A percentile compares a stretch with the other conserved stretches of the same genome.
These are phyloP conservation scores for Isoetes engelmannii DNA, from an alignment of 83 land plant species.

Conservation along the genomic window DNA sequence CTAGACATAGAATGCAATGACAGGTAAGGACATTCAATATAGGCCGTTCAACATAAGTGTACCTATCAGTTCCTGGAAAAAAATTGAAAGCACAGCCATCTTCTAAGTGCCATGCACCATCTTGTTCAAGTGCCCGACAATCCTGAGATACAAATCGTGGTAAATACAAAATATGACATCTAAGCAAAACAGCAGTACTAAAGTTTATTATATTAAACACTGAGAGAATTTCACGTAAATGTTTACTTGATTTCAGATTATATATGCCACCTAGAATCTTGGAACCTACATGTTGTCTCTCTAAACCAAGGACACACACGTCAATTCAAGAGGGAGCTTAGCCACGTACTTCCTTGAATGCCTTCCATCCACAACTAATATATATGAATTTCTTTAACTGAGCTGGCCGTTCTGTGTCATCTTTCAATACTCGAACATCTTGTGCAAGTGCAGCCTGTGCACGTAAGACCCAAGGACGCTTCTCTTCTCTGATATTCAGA, in stretches of 20 bases:
- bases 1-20: no score
- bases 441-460: slow-evolving; percentile 55
- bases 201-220: no score
- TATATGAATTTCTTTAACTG: slow-evolving; percentile 80
- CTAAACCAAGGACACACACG: no score
- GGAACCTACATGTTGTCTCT: no score
- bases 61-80: slow-evolving; percentile 98
- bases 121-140: slow-evolving; percentile 55
- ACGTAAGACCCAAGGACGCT: slow-evolving; percentile 92
- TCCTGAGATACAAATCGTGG: slow-evolving; percentile 43
- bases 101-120: slow-evolving; percentile 70
- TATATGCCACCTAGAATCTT: no score
- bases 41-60: neutral
- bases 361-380: slow-evolving; percentile 97
- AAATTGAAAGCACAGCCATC: slow-evolving; percentile 90
- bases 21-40: no score
- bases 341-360: slow-evolving; percentile 78
- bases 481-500: slow-evolving; percentile 52
- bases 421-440: slow-evolving; percentile 32
- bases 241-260: no score
- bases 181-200: no score
- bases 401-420: slow-evolving; percentile 32
- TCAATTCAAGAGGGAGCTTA: neutral
- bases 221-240: no score
- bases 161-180: no score